Base-by-base conservation (phyloP, 345 rosid genomes). In the Arabidopsis thaliana region DNA sequence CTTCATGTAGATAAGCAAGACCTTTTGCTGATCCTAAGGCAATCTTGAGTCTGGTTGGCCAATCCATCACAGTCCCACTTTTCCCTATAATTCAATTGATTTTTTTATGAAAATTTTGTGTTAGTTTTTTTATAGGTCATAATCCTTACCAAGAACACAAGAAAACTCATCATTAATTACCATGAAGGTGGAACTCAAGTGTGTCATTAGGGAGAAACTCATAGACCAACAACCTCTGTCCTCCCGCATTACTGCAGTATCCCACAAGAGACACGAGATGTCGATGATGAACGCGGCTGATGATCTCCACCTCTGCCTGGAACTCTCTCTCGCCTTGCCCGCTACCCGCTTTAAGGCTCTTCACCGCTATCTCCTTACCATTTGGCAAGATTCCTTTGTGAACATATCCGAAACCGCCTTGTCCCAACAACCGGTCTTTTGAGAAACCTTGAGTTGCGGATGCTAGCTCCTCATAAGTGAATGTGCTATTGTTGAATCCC, bases 21-120 rank as follows among this genome's bases (percentile, higher is more conserved):
- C 99, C 99, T 72, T 84, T 91, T 7, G 99, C 97, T 37, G 97
- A 82, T 33, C 99, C 99, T 60, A 95, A 30, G 23, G 99, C 97
- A 77, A 95, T 87, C 80, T 79, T 87, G 61, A 90, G 78, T 82
- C 99, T 90, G 0, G 83, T 85, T 4, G 91, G 78, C 93, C 94
- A 90, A 70, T 86, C 96, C 93, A 91, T 80, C 59, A 80, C 72
- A 5, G 82, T 88, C 3, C 76, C 83, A 67, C 79, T 89, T 75
- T 83, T 67, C 9, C 78, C 73, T 75, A 20, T 48, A 48, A 59
- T 38, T 24, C 4, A n/a, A 24, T 44, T 65, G 8, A 44, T 44
- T 64, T 51, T 44, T 64, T 51, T 22, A 53, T 62, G 5, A 74
- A 6, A 65, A 2, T n/a, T 6, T 6, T 44, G n/a, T 40, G 25